Conservation (phyloP, 164 flowering plant genomes). For the Magnolia kwangsiensis region DNA sequence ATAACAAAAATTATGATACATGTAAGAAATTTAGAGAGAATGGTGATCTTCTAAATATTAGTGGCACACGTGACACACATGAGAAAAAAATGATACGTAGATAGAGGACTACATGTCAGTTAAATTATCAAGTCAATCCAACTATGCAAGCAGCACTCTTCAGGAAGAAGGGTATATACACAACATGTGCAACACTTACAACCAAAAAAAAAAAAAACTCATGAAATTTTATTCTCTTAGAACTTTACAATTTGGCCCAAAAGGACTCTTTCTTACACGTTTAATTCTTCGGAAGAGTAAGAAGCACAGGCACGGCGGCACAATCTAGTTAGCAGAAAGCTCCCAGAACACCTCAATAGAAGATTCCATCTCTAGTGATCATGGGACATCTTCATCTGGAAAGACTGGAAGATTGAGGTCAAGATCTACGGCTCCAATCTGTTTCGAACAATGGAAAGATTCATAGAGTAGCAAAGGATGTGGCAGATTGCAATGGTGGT, state of each 20-base stretch:
- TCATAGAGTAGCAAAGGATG: constrained; percentile 4
- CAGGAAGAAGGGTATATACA: constrained; percentile 7
- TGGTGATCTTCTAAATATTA: constrained; percentile 8
- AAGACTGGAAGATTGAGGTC: constrained; percentile 13
- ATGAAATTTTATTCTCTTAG: constrained; percentile 23
- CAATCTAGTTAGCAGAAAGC: constrained; percentile 6
- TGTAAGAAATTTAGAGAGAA: constrained; percentile 2
- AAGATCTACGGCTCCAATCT: constrained; percentile 19
- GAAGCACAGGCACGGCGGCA: constrained; percentile 25
- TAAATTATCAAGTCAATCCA: constrained; percentile 15
- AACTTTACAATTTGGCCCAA: constrained; percentile 34
- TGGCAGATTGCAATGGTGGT: constrained; percentile 2
- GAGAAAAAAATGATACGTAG: constrained; percentile 3
- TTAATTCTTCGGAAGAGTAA: constrained; percentile 46
- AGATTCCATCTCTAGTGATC: constrained; percentile 16
- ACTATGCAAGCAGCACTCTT: constrained; percentile 9
- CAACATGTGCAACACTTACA: constrained; percentile 7
- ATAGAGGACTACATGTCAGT: constrained; percentile 3
- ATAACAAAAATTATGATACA: not conserved
- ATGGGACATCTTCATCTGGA: constrained; percentile 48
- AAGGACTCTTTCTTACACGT: constrained; percentile 33
- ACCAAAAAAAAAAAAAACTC: constrained; percentile 26
- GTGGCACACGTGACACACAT: constrained; percentile 8
- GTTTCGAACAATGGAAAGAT: constrained; percentile 13
- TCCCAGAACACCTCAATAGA: constrained; percentile 16